Conservation (phyloP, 139 green algal genomes). For the Micractinium conductrix region DNA sequence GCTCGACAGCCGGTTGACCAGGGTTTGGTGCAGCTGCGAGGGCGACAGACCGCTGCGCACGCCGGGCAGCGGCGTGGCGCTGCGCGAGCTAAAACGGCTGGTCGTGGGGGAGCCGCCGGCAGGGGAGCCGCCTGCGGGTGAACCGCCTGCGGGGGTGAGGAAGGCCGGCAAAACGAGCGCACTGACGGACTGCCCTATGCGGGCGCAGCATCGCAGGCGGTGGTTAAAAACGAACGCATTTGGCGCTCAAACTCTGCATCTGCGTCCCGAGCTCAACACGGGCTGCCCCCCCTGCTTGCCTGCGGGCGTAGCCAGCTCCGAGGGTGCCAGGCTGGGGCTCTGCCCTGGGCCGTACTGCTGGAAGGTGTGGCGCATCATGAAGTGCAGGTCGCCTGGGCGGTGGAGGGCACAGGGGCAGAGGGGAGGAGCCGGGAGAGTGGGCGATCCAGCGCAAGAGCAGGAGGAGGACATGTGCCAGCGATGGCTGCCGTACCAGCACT, state of each 20-base stretch:
- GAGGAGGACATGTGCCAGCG: neutral
- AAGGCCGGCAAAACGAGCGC: too few relatives aligned
- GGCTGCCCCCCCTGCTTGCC: neutral
- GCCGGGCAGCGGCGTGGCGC: conserved; percentile 21
- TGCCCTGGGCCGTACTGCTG: conserved; percentile 30
- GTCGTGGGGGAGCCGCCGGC: neutral
- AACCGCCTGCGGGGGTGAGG: too few relatives aligned
- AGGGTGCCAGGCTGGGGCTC: conserved; percentile 27
- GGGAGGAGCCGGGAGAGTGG: too few relatives aligned
- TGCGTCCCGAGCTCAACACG: too few relatives aligned
- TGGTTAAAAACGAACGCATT: too few relatives aligned
- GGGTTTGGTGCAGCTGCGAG: conserved; percentile 35
- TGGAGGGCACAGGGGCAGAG: neutral
- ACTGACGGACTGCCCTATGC: too few relatives aligned
- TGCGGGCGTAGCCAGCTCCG: conserved; percentile 40
- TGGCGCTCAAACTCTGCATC: too few relatives aligned
- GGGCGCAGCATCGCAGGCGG: neutral
- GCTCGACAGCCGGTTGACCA: conserved; percentile 22
- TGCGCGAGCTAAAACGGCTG: conserved; percentile 22
- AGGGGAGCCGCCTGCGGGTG: conserved; percentile 18
- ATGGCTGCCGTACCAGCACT: too few relatives aligned
- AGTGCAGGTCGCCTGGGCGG: conserved; percentile 86
- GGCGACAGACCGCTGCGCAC: conserved; percentile 14
- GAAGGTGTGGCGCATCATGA: conserved; percentile 90
- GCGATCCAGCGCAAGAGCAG: neutral